Evolutionary conservation across 2,329 filamentous ascomycete genomes (phyloP).

Genomic region (Sordariomycetes sp.): DNA sequence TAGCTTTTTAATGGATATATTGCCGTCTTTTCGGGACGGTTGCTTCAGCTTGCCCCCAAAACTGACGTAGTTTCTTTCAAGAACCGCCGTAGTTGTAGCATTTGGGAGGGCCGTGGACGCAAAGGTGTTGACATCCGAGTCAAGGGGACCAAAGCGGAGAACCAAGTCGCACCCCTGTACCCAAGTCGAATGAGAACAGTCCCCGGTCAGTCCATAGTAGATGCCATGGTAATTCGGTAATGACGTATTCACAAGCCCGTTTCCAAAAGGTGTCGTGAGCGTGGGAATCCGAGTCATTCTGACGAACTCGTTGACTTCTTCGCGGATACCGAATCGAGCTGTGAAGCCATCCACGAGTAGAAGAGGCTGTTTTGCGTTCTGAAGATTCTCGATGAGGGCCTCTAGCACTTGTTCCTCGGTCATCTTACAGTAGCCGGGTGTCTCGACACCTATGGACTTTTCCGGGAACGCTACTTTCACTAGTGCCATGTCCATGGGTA

Average conservation of each 20-base stretch:
- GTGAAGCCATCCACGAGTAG: slow-evolving; percentile 44
- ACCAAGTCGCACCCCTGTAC: slow-evolving; percentile 32
- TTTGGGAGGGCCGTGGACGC: slow-evolving; percentile 25
- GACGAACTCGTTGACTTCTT: slow-evolving; percentile 30
- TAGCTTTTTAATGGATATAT: slow-evolving; percentile 9
- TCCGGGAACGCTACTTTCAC: slow-evolving; percentile 25
- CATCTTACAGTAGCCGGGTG: no score
- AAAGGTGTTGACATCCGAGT: slow-evolving; percentile 35
- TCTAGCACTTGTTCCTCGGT: no score
- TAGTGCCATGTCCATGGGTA: slow-evolving; percentile 46
- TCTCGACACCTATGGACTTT: no score
- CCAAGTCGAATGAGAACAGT: slow-evolving; percentile 21
- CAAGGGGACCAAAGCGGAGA: slow-evolving; percentile 34
- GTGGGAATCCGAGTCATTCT: slow-evolving; percentile 39
- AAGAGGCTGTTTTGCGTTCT: no score
- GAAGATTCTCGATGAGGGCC: no score
- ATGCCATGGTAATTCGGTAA: slow-evolving; percentile 37
- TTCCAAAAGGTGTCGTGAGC: slow-evolving; percentile 36
- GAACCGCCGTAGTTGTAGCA: no score
- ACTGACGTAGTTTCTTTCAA: slow-evolving; percentile 21
- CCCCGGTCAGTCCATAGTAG: slow-evolving; percentile 33
- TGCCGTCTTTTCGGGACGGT: background rate
- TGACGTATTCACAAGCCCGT: slow-evolving; percentile 38
- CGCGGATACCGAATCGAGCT: slow-evolving; percentile 29
- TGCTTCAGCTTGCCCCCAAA: slow-evolving; percentile 10